A percentile compares a stretch with the other conserved stretches of the same genome.
phyloP scores from a whole-genome alignment of 2,329 filamentous ascomycete species.

The Pseudogymnoascus destructans region DNA sequence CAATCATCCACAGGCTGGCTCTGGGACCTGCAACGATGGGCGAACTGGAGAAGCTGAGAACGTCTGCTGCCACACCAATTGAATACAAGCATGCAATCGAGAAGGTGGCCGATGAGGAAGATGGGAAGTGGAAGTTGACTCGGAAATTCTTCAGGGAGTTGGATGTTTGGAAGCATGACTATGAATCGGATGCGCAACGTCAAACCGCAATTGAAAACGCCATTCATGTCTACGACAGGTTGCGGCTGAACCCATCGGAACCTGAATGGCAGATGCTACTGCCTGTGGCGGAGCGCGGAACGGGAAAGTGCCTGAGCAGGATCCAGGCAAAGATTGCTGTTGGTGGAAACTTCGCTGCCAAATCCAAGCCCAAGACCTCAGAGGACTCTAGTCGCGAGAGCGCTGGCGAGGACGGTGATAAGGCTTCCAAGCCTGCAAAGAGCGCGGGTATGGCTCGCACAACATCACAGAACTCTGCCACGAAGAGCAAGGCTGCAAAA shows the following conservation, averaged over 20 bases:
- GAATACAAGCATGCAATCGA: constrained; percentile 42
- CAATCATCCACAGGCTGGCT: constrained; percentile 49
- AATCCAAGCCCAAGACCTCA: constrained; percentile 30
- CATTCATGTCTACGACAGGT: constrained; percentile 45
- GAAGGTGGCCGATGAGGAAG: constrained; percentile 42
- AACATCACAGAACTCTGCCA: constrained; percentile 36
- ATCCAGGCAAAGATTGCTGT: constrained; percentile 46
- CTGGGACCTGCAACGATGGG: constrained; percentile 38
- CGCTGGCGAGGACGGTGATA: constrained; percentile 34
- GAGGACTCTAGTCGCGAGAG: constrained; percentile 35
- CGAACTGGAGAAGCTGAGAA: constrained; percentile 38
- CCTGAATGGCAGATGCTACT: constrained; percentile 50
- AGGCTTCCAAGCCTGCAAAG: constrained; percentile 18
- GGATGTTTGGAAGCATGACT: constrained; percentile 50
- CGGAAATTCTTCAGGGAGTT: constrained; percentile 50
- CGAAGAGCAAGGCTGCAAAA: constrained; percentile 43
- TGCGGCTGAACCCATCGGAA: constrained; percentile 41
- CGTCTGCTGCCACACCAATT: constrained; percentile 32
- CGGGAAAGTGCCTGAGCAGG: constrained; percentile 47
- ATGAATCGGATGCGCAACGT: constrained; percentile 39
- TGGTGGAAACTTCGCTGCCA: constrained; percentile 33
- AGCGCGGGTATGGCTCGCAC: constrained; percentile 36
- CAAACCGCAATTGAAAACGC: constrained; percentile 50
- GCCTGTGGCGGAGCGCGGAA: constrained; percentile 42
- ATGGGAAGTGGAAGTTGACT: constrained; percentile 41